Evolutionary conservation across 108 stramenopile species (phyloP).

Genomic region (Skeletonema marinoi): DNA sequence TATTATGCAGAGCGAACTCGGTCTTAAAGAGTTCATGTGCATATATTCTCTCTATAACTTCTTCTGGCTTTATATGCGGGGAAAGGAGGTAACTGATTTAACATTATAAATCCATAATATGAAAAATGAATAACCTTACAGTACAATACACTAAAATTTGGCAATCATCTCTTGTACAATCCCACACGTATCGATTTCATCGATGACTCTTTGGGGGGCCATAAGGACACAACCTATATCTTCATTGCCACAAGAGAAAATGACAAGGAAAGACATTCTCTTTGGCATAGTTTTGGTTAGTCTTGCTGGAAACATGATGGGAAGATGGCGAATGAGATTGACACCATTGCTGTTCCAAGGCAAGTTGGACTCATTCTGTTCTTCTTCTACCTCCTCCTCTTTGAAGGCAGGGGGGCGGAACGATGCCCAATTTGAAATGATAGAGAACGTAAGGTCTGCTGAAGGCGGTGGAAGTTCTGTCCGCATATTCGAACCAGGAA

Average conservation of each 20-base stretch:
- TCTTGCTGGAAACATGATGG: constrained; percentile 28
- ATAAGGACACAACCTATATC: constrained; percentile 41
- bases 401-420: constrained; percentile 9
- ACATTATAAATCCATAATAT: background rate
- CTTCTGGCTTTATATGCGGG: background rate
- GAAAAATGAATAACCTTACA: no score
- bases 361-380: background rate
- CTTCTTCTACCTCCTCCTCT: background rate
- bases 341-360: constrained; percentile 13
- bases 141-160: constrained; percentile 24
- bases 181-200: constrained; percentile 41
- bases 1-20: background rate
- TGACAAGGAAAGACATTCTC: constrained; percentile 41
- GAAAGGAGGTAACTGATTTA: background rate
- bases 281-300: constrained; percentile 35
- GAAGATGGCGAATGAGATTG: constrained; percentile 32
- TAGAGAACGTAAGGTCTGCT: constrained; percentile 27
- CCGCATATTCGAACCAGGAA: constrained; percentile 1
- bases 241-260: constrained; percentile 37
- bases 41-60: background rate
- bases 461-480: constrained; percentile 29
- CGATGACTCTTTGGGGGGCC: constrained; percentile 29
- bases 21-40: background rate
- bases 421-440: constrained; percentile 49
- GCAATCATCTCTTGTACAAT: constrained; percentile 39